Percentiles rank a stretch among this genome's conserved stretches.
Evolutionary conservation across 306 rosid species (phyloP).

Genomic region (Myrica gale): DNA sequence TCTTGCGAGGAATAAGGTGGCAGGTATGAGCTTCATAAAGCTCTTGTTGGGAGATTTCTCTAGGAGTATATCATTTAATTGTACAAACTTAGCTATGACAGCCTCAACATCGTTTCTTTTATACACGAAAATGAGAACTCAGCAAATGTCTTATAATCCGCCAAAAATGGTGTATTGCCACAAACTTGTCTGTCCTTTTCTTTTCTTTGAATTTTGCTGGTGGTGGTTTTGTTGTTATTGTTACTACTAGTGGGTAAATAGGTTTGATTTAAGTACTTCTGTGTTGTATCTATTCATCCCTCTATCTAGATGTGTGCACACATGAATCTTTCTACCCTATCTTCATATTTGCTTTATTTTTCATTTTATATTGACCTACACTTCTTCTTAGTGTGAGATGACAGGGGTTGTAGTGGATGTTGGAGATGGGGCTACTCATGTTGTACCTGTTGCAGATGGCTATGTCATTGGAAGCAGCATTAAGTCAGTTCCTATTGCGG

Average conservation of each 20-base stretch:
- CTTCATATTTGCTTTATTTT: background rate
- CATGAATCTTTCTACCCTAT: background rate
- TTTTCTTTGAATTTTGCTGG: background rate
- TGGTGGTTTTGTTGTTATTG: background rate
- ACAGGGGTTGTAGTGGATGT: slow-evolving; percentile 98
- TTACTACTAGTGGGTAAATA: too few relatives aligned
- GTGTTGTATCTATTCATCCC: too few relatives aligned
- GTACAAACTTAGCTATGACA: background rate
- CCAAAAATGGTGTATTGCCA: background rate
- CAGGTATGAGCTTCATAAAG: background rate
- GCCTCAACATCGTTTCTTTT: background rate
- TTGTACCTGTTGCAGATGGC: slow-evolving; percentile 99
- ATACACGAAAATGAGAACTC: too few relatives aligned
- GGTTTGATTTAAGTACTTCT: too few relatives aligned
- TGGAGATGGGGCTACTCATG: slow-evolving; percentile 94
- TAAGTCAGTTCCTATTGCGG: slow-evolving; percentile 86
- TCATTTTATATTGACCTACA: slow-evolving; percentile 47
- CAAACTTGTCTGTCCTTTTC: background rate
- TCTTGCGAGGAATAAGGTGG: background rate
- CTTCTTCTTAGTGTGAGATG: slow-evolving; percentile 92
- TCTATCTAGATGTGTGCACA: background rate
- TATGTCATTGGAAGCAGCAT: slow-evolving; percentile 98
- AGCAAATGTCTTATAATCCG: background rate
- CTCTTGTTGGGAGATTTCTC: background rate
- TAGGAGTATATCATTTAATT: background rate